Evolutionary conservation across 2,329 filamentous ascomycete genomes (phyloP), one percentile per base, ranked within the genome.

Genomic region (Fonsecaea monophora): DNA sequence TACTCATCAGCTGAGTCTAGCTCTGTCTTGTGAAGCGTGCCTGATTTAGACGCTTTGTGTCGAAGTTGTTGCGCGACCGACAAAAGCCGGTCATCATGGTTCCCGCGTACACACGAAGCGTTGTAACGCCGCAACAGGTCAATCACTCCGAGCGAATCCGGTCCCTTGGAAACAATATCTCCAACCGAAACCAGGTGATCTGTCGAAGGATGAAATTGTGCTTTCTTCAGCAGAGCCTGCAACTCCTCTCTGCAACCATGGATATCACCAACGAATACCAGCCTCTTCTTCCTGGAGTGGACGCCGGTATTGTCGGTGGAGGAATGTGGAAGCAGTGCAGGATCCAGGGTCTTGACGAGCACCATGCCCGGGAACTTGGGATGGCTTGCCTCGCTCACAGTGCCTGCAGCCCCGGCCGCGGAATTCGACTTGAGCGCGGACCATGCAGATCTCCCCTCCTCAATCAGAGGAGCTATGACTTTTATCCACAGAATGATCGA

Each of bases 21-120:
- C 18, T 8, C 13, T 60, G 30, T 7, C 9, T 18, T 30, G 8
- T 18, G 34, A 21, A n/a, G n/a, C 42, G 12, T 59, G 53, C 50
- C 53, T 21, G 57, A 58, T 13, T 15, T 69, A 68, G 50, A 74
- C 68, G 12, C 73, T 60, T 60, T 68, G 18, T 72, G 75, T 71
- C 70, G 76, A 73, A 76, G 81, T 53, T 83, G 77, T 34, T 82
- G 81, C 68, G 88, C 86, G 1, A 88, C 85, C 8, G 90, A 84
- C n/a, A 98, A 84, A 21, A 97, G 84, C 25, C 89, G 86, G 77
- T 98, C 94, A 77, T 99, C 95, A 79, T 97, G 92, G 79, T 97
- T 97, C 18, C 95, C 95, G 59, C 94, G 89, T 8, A 98, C 92
- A 69, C 88, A 92, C 35, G 89, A 92, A 25, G 94, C 94, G 59